Conservation (phyloP, 2,329 filamentous ascomycete genomes). For the Gnomoniopsis sp. region DNA sequence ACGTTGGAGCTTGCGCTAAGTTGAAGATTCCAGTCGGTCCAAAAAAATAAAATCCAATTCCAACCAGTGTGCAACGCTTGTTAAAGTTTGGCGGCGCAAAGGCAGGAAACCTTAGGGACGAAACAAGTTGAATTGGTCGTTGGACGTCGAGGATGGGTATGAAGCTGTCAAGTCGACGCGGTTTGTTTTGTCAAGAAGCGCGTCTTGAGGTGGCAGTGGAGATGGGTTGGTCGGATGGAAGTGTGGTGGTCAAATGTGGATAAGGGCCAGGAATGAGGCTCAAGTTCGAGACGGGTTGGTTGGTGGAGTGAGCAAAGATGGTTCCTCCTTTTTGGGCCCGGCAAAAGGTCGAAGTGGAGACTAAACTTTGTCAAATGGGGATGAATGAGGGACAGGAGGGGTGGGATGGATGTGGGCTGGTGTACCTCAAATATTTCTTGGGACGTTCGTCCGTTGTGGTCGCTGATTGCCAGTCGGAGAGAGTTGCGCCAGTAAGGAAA, state of each 20-base stretch:
- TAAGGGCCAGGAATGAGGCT: conserved; percentile 19
- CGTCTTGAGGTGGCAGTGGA: conserved; percentile 13
- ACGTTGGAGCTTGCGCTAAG: not conserved
- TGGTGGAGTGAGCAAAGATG: conserved; percentile 19
- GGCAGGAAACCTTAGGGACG: too few species aligned
- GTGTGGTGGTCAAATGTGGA: conserved; percentile 19
- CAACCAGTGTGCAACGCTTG: too few species aligned
- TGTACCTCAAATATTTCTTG: conserved; percentile 21
- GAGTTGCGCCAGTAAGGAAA: conserved; percentile 16
- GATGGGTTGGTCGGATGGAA: conserved; percentile 4
- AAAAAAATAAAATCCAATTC: too few species aligned
- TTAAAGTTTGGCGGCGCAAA: too few species aligned
- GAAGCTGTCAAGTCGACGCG: conserved; percentile 12
- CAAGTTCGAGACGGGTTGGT: conserved; percentile 19
- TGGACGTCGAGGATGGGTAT: not conserved
- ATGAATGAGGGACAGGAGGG: conserved; percentile 20
- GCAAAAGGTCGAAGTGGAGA: conserved; percentile 19
- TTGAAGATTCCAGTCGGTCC: too few species aligned
- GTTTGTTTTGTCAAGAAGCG: conserved; percentile 12
- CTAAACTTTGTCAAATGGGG: conserved; percentile 21
- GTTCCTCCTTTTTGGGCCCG: conserved; percentile 20
- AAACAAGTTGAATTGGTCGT: not conserved
- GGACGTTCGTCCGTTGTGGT: conserved; percentile 14
- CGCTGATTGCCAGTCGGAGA: conserved; percentile 9
- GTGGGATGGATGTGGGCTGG: conserved; percentile 20